Evolutionary conservation across 441 rosid species (phyloP).

Genomic region (Iberis amara): DNA sequence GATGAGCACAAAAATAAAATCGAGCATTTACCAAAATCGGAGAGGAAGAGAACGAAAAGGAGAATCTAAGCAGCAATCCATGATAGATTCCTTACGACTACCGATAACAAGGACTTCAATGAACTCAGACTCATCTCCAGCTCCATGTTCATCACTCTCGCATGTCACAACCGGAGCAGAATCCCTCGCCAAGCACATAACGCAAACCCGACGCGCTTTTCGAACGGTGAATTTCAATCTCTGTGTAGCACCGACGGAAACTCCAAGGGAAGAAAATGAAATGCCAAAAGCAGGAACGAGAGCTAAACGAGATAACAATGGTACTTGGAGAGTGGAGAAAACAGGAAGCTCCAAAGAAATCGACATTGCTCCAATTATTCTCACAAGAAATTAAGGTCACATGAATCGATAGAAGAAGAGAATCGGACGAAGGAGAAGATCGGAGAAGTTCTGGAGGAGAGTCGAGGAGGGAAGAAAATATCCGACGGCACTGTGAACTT

Average conservation of each 20-base stretch:
- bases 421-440: slow-evolving; percentile 7
- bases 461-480: slow-evolving; percentile 10
- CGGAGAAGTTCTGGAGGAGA: slow-evolving; percentile 7
- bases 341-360: slow-evolving; percentile 38
- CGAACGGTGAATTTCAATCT: slow-evolving; percentile 23
- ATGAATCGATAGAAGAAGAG: slow-evolving; percentile 3
- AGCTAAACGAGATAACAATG: slow-evolving; percentile 28
- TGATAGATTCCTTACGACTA: slow-evolving; percentile 66
- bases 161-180: slow-evolving; percentile 20
- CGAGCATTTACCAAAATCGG: slow-evolving; percentile 58
- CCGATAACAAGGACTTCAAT: slow-evolving; percentile 76
- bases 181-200: slow-evolving; percentile 29
- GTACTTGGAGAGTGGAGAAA: slow-evolving; percentile 35
- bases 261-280: slow-evolving; percentile 23
- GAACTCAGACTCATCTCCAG: slow-evolving; percentile 23
- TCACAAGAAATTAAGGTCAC: background rate
- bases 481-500: slow-evolving; percentile 10
- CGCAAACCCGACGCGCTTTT: slow-evolving; percentile 30
- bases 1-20: background rate
- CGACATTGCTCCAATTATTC: slow-evolving; percentile 11
- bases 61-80: slow-evolving; percentile 68
- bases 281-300: slow-evolving; percentile 15
- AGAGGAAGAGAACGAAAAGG: slow-evolving; percentile 54
- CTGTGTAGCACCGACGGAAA: slow-evolving; percentile 17
- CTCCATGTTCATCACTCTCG: slow-evolving; percentile 16